Evolutionary conservation across 2,329 filamentous ascomycete species (phyloP), one percentile per base, ranked within the genome.

Genomic region (Hypomyces rosellus): DNA sequence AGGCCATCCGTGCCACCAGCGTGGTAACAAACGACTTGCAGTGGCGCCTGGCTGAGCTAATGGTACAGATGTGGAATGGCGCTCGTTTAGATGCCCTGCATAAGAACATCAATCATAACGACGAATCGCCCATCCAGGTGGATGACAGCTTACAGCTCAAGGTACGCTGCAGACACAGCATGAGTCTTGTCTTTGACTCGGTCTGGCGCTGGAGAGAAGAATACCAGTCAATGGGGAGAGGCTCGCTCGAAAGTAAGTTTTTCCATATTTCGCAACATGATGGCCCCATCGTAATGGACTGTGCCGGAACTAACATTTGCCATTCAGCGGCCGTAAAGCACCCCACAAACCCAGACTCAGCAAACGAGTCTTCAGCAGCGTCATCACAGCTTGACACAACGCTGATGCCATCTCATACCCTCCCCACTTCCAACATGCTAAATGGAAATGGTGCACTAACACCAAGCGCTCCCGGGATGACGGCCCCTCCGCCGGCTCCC

Each of bases 161-260:
- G 63, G 86, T 92, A n/a, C 81, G 88, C 45, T 90, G 86, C 59
- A 77, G 88, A 20, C 88, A 89, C 74, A 91, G 87, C 66, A 89
- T 92, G 83, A 90, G 86, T 65, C 77, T 91, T 13, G 83, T 93
- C 2, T 92, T 88, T 61, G 88, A 93, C 68, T 88, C 85, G 12
- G 87, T 90, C 46, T 92, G 88, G 88, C 79, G 88, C 55, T 93
- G 88, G 88, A 80, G 88, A 58, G 85, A 89, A 63, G 86, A 91
- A 63, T 89, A 81, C 60, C 84, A 88, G 65, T 80, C 85, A 45
- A 77, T 82, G 64, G 86, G 84, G 45, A 79, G 84, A 61, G 85
- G 84, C 51, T 77, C 75, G 54, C 75, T 89, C 49, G 86, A 89
- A 71, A 78, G 86, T 89, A 76, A 74, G 80, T 71, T 47, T 52